Evolutionary conservation across 768 basidiomycete genomes (phyloP), one percentile per base, ranked within the genome.

Genomic region (Serpula lacrymans): DNA sequence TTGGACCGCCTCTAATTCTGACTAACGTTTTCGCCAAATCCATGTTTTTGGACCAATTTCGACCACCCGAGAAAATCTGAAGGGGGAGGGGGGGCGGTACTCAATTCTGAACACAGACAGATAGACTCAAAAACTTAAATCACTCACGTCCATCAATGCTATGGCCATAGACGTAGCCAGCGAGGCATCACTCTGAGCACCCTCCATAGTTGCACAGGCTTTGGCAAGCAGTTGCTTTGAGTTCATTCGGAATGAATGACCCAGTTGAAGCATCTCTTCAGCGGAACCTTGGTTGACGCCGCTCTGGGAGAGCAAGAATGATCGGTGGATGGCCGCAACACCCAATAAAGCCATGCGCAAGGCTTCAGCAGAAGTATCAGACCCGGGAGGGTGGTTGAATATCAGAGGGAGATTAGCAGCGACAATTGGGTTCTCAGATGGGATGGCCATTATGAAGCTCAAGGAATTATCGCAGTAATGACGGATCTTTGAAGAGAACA

Each of bases 401-500:
- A 70, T 62, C 47, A 71, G 62, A 21, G 68, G 63, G 21, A 69
- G 52, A 50, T 69, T 67, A 50, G 65, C 63, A 41, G 62, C 60
- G 35, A 70, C 52, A 53, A 75, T 57, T 17, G 64, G 61, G 52
- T 72, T 74, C 55, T 72, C 59, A 55, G 63, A 59, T 34, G 66
- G 67, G 34, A 68, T 54, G 49, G 63, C 65, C 71, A 77, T 69
- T 58, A 70, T 68, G 41, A 70, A 59, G 51, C 67, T 67, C 43
- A 71, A 64, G 31, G 67, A 65, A 56, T 63, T 69, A 59, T 70
- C 63, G 54, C 65, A 72, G 60, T 64, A 72, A 63, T 58, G 58
- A 50, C 48, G 55, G 55, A 68, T 65, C 60, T 61, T 67, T 52
- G 48, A 51, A 55, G 44, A 57, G 47, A 39, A 52, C 53, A 52